Evolutionary conservation across 768 basidiomycete genomes (phyloP), one percentile per base, ranked within the genome.

Genomic region (Mycena rosella): DNA sequence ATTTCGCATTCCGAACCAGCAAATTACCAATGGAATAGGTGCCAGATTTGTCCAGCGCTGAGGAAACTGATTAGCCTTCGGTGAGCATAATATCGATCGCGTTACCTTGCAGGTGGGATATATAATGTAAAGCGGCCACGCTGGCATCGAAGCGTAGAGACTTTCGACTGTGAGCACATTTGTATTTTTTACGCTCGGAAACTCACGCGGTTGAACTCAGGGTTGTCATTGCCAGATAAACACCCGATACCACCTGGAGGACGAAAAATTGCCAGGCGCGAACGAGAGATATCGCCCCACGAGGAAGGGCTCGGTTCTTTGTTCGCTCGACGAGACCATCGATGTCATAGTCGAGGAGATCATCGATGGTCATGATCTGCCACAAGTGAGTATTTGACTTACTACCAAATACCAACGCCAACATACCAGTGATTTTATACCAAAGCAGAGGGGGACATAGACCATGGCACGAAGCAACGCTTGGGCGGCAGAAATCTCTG

Each of bases 301-400:
- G 72, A 20, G 77, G 77, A 29, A 78, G 45, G 5, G 77, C 67
- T 1, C 77, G 66, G 2, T 63, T 53, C 65, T 71, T 75, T 5
- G 77, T 78, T 13, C 76, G 74, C 47, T 71, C 72, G 42, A 78
- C 76, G 24, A 72, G 53, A 0, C 59, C 72, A 32, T 78, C 77
- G 61, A 78, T 70, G 42, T 78, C 77, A 42, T 67, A 60, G 58
- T 78, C 77, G 17, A 78, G 67, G 17, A 78, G 69, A 48, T 78
- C 77, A 47, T 78, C 77, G 38, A 78, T 77, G 24, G 77, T 76
- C 77, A 78, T 78, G 34, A 78, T 77, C 77, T 78, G 47, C 3
- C 24, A 42, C 29, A 36, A 45, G 40, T 61, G 22, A 56, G 63
- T 34, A 45, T 36, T 15, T n/a, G n/a, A n/a, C n/a, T n/a, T n/a